phyloP scores from a whole-genome alignment of 768 basidiomycete genomes.

The Solioccasus polychromus region DNA sequence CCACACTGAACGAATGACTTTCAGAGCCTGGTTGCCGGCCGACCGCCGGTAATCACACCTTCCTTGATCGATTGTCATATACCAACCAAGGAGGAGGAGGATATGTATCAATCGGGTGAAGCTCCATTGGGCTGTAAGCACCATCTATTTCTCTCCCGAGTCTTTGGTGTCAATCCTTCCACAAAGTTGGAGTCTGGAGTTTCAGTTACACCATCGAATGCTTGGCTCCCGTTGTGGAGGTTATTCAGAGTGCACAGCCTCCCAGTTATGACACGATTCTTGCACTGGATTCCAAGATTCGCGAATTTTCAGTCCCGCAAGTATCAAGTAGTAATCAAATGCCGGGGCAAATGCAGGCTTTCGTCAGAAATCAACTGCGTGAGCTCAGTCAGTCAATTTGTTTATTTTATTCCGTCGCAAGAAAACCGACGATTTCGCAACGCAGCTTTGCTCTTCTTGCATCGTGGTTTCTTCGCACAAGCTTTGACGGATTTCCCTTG shows the following conservation, averaged over 20 bases:
- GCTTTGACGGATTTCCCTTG: constrained; percentile 47
- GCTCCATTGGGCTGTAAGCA: constrained; percentile 44
- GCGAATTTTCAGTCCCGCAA: constrained; percentile 32
- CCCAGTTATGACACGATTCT: constrained; percentile 46
- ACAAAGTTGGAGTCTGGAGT: constrained; percentile 48
- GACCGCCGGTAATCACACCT: constrained; percentile 44
- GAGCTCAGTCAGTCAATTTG: constrained; percentile 37
- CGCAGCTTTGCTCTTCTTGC: constrained; percentile 55
- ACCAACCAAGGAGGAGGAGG: constrained; percentile 46
- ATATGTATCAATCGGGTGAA: constrained; percentile 40
- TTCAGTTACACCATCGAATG: constrained; percentile 41
- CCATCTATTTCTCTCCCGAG: neutral
- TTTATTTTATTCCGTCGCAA: neutral
- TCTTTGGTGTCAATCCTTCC: constrained; percentile 1
- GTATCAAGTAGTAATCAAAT: constrained; percentile 25
- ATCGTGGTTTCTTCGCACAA: constrained; percentile 56
- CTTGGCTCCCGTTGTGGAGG: constrained; percentile 41
- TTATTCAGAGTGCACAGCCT: constrained; percentile 39
- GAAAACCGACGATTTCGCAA: neutral
- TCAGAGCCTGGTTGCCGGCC: constrained; percentile 46
- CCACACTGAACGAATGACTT: neutral
- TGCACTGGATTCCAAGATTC: constrained; percentile 50
- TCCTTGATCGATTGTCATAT: constrained; percentile 45
- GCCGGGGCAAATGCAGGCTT: constrained; percentile 40
- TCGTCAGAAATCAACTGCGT: constrained; percentile 43